Evolutionary conservation across 768 basidiomycete species (phyloP), one percentile per base, ranked within the genome.

Genomic region (Tephrocybe sp.): DNA sequence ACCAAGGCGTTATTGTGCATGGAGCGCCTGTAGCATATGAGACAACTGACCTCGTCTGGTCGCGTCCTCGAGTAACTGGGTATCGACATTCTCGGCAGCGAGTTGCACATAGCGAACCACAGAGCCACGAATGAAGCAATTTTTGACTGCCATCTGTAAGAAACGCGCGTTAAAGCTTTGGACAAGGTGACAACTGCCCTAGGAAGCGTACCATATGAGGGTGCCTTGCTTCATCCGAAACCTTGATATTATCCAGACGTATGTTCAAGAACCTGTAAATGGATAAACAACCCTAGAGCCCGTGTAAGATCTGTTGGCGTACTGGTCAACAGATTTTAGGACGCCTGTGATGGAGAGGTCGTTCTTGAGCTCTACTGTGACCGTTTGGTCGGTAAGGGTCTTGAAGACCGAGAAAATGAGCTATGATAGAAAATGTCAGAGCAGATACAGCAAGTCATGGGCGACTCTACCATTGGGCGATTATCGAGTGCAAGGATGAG

Each of bases 381-480:
- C 94, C 62, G 86, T 83, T 64, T 98, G 95, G 70, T 97, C 94
- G 9, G 94, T 97, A 25, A 99, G 83, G 8, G 97, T 98, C 73
- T 98, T 98, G 85, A 99, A 98, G 22, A 98, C 94, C 38, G 94
- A 97, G 74, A 91, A 93, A 57, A 92, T 94, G 59, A 95, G 86
- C 93, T 90, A 54, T n/a, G 27, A 58, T 31, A 33, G 45, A 21
- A 30, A 42, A 37, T 47, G 31, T 42, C 6, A 48, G 46, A 34
- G 18, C 22, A 5, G 38, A 8, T 30, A 2, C 16, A 16, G 12
- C 11, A 38, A 3, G 8, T 19, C 33, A 34, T 4, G 16, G 7
- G 16, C 23, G 42, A 24, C 30, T 27, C n/a, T 50, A 50, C 49
- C 49, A 50, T 50, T 27, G 34, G 13, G 48, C 15, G 33, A 12